Conservation (phyloP, 2,329 filamentous ascomycete genomes). For the Emericellopsis cladophorae region DNA sequence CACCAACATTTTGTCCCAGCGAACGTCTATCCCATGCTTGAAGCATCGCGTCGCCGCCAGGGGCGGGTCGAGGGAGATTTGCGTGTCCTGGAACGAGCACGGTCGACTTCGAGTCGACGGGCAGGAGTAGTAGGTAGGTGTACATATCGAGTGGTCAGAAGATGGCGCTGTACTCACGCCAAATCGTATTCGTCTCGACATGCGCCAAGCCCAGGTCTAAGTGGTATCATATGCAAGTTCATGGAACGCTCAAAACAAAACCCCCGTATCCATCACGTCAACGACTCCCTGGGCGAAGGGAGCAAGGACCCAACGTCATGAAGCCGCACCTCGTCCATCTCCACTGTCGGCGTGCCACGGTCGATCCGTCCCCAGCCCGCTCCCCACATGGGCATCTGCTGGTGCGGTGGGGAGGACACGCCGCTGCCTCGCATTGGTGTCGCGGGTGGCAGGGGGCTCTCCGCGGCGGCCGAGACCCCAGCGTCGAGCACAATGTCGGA, state of each 20-base stretch:
- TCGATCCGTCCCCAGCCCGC: conserved; percentile 18
- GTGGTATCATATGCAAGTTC: not conserved
- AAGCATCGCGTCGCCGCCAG: too few relatives aligned
- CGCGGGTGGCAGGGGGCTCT: not conserved
- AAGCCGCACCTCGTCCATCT: conserved; percentile 8
- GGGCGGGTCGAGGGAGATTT: too few relatives aligned
- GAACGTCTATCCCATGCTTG: conserved; percentile 35
- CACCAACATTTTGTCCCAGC: conserved; percentile 23
- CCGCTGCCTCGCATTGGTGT: not conserved
- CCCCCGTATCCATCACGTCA: not conserved
- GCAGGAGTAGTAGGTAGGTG: too few relatives aligned
- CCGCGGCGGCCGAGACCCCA: conserved; percentile 11
- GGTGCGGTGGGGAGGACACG: conserved; percentile 1
- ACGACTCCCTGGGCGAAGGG: not conserved
- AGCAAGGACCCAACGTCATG: conserved; percentile 8
- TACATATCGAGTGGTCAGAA: too few relatives aligned
- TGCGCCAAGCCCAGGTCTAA: not conserved
- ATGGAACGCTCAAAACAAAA: not conserved
- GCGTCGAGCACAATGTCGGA: conserved; percentile 19
- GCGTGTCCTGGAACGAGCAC: too few relatives aligned
- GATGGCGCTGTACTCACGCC: too few relatives aligned
- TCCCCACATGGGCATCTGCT: conserved; percentile 10
- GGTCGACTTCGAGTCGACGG: too few relatives aligned
- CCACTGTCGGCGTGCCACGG: conserved; percentile 2
- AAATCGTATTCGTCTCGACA: too few relatives aligned